These are phyloP conservation scores for Naegleria gruberi DNA, from an alignment of 208 protist genomes.

Conservation along the genomic window DNA sequence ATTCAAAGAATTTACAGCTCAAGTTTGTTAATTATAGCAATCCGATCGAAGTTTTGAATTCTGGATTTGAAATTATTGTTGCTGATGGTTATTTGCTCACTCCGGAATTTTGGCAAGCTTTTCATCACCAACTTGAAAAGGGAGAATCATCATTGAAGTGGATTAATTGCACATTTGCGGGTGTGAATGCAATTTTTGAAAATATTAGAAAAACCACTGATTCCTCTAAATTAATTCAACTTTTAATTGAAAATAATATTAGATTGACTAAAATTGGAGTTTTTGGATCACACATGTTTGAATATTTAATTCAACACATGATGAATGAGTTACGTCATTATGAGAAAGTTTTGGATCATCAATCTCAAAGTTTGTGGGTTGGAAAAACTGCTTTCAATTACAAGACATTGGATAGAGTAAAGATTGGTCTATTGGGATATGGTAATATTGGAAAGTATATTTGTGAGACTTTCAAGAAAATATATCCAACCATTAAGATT, in stretches of 20 bases:
- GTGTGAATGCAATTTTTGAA: not conserved
- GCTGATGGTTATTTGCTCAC: too few species aligned
- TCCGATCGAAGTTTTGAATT: too few species aligned
- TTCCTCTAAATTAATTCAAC: not conserved
- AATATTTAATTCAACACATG: constrained; percentile 9
- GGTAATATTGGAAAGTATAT: not conserved
- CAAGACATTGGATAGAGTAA: not conserved
- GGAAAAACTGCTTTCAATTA: not conserved
- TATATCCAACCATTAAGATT: not conserved
- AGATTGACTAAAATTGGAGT: not conserved
- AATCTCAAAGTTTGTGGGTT: not conserved
- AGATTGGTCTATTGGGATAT: not conserved
- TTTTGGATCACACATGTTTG: not conserved
- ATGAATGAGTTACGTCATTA: not conserved
- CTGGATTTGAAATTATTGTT: too few species aligned
- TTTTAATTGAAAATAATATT: not conserved
- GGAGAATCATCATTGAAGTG: constrained; percentile 2
- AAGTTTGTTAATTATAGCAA: too few species aligned
- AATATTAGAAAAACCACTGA: not conserved
- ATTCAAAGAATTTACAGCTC: too few species aligned
- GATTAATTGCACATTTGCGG: not conserved
- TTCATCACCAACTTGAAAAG: too few species aligned
- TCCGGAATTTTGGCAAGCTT: too few species aligned
- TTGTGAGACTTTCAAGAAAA: not conserved
- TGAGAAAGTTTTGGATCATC: not conserved